Percentiles rank a stretch among this genome's conserved stretches.
These are phyloP conservation scores for Talaromyces pinophilus DNA, from an alignment of 2,329 filamentous ascomycete species.

Conservation along the genomic window DNA sequence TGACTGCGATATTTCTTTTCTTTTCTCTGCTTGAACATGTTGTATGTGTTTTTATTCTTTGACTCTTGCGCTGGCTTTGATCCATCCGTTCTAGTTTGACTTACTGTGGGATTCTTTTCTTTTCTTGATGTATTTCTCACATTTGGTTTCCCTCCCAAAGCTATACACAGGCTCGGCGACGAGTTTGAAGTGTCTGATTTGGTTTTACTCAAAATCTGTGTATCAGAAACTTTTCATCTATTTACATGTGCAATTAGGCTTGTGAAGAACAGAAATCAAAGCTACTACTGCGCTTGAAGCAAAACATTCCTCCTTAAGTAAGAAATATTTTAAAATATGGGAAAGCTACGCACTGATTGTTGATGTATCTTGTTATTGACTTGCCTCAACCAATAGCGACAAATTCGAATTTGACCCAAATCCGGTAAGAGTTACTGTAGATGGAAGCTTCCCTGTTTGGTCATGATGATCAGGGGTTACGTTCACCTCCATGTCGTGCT, in stretches of 20 bases:
- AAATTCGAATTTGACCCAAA: neutral
- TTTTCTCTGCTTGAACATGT: slow-evolving; percentile 11
- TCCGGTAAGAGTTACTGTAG: slow-evolving; percentile 22
- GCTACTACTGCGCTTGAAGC: neutral
- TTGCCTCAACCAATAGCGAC: neutral
- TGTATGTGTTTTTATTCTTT: slow-evolving; percentile 19
- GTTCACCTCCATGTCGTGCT: neutral
- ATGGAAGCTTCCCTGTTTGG: slow-evolving; percentile 17
- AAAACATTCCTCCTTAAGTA: neutral
- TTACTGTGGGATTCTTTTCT: slow-evolving; percentile 9
- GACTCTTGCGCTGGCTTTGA: slow-evolving; percentile 14
- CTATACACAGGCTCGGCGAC: neutral
- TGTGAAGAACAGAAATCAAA: slow-evolving; percentile 14
- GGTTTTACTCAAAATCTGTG: slow-evolving; percentile 13
- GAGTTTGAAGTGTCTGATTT: slow-evolving; percentile 10
- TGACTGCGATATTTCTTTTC: slow-evolving; percentile 23
- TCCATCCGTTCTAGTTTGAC: slow-evolving; percentile 6
- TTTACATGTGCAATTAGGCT: slow-evolving; percentile 17
- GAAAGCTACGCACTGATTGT: neutral
- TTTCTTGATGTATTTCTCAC: slow-evolving; percentile 22
- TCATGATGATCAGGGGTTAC: neutral
- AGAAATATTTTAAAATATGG: neutral
- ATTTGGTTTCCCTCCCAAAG: slow-evolving; percentile 2
- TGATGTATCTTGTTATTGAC: neutral
- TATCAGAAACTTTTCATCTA: slow-evolving; percentile 17